phyloP scores from a whole-genome alignment of 257 asterid species.

The Plantago major region DNA sequence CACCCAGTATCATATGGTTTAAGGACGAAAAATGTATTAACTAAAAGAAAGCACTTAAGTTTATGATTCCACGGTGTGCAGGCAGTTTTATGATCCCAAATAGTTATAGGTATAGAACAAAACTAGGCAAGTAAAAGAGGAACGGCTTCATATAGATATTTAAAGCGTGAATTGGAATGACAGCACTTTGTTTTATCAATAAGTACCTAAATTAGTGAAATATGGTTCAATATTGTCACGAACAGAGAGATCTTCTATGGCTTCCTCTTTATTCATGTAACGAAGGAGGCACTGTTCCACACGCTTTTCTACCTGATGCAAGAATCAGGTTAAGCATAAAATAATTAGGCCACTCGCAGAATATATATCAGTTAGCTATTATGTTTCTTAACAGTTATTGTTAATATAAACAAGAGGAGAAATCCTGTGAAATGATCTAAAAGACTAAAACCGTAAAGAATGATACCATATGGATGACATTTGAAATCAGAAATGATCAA shows the following conservation, averaged over 20 bases:
- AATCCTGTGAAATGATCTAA: not conserved
- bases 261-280: conserved; percentile 83
- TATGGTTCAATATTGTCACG: conserved; percentile 60
- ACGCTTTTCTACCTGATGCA: conserved; percentile 67
- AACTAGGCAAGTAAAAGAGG: not conserved
- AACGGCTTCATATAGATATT: not conserved
- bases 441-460: not conserved
- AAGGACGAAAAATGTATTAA: no score
- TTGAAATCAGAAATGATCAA: no score
- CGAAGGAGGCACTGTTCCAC: conserved; percentile 65
- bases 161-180: not conserved
- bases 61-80: not conserved
- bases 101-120: conserved; percentile 4
- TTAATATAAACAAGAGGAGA: not conserved
- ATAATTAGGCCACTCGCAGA: conserved; percentile 11
- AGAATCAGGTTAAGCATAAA: conserved; percentile 11
- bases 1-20: no score
- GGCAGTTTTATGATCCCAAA: no score
- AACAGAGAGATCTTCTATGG: conserved; percentile 43
- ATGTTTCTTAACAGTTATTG: conserved; percentile 1
- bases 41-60: no score
- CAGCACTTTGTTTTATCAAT: not conserved
- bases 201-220: conserved; percentile 60
- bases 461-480: not conserved
- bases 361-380: conserved; percentile 11